Evolutionary conservation across 176 grass and related monocot species (phyloP), one percentile per base, ranked within the genome.

Genomic region (Phoenix dactylifera): DNA sequence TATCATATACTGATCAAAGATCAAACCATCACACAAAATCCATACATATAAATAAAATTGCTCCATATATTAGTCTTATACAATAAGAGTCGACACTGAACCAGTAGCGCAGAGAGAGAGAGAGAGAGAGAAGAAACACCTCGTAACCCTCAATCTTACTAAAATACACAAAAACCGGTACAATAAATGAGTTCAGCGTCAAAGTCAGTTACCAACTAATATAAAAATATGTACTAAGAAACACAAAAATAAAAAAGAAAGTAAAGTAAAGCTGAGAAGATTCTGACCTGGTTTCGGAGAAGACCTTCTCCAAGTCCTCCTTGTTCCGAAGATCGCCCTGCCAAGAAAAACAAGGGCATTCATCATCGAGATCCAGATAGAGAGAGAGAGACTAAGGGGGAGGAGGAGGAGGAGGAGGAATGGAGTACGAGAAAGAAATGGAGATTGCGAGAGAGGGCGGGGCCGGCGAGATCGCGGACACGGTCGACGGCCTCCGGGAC

Each of bases 261-360:
- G 12, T 23, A 58, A 49, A 58, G 54, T 60, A 60, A 30, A 44
- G 35, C 1, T 9, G 35, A 44, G 35, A 44, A 44, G 35, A 44
- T 44, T 14, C 50, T 4, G 26, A 84, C 73, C 65, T 80, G 54
- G 54, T 61, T 24, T 49, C 64, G 1, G 87, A 72, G 68, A 97
- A 97, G 24, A 88, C 75, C 65, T 82, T 88, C 62, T 97, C 73
- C 26, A 97, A 14, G 75, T 90, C 92, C 9, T 73, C 86, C 55
- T 70, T 63, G 77, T 67, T 80, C 66, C 83, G 82, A 51, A 91
- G 50, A 53, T 97, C 92, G 18, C 87, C 92, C 92, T 96, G 62
- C 39, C 68, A 61, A 14, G 17, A 12, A 70, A 59, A 29, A 39
- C 54, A 50, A 63, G 44, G 63, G 35, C 9, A 44, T 44, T 44